These are phyloP conservation scores for Boletus subparvulus DNA, from an alignment of 768 basidiomycete genomes.

Conservation along the genomic window DNA sequence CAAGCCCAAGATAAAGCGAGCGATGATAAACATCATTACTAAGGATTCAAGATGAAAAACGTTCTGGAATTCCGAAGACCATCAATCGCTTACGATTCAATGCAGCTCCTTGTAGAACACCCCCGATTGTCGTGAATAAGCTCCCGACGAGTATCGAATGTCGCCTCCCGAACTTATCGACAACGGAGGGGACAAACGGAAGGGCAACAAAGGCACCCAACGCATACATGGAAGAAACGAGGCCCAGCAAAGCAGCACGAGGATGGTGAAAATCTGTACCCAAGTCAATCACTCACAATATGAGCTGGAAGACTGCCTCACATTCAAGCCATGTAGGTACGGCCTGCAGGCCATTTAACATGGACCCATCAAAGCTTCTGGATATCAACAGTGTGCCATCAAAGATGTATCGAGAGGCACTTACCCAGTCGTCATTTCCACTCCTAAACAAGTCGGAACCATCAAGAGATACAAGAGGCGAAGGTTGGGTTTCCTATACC, in stretches of 20 bases:
- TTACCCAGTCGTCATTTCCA: slow-evolving; percentile 11
- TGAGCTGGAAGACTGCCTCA: slow-evolving; percentile 22
- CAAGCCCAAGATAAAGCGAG: slow-evolving; percentile 2
- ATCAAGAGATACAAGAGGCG: slow-evolving; percentile 53
- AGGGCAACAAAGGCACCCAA: slow-evolving; percentile 54
- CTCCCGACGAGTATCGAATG: slow-evolving; percentile 9
- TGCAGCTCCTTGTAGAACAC: slow-evolving; percentile 10
- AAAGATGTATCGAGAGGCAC: background rate
- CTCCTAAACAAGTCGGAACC: slow-evolving; percentile 38
- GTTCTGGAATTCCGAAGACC: too few relatives aligned
- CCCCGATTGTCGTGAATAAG: slow-evolving; percentile 4
- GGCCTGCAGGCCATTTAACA: background rate
- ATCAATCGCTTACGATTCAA: slow-evolving; percentile 6
- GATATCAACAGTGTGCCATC: background rate
- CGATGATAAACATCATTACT: slow-evolving; percentile 9
- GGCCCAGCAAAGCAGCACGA: slow-evolving; percentile 52
- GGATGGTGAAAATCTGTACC: slow-evolving; percentile 52
- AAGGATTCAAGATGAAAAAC: background rate
- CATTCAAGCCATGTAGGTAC: slow-evolving; percentile 36
- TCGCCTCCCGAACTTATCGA: slow-evolving; percentile 11
- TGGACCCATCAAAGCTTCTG: slow-evolving; percentile 17
- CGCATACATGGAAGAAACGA: slow-evolving; percentile 59
- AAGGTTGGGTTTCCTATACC: slow-evolving; percentile 62
- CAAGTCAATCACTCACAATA: background rate
- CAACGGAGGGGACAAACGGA: slow-evolving; percentile 33